These are phyloP conservation scores for Alternaria sp. DNA, from an alignment of 2,329 filamentous ascomycete genomes.

Conservation along the genomic window DNA sequence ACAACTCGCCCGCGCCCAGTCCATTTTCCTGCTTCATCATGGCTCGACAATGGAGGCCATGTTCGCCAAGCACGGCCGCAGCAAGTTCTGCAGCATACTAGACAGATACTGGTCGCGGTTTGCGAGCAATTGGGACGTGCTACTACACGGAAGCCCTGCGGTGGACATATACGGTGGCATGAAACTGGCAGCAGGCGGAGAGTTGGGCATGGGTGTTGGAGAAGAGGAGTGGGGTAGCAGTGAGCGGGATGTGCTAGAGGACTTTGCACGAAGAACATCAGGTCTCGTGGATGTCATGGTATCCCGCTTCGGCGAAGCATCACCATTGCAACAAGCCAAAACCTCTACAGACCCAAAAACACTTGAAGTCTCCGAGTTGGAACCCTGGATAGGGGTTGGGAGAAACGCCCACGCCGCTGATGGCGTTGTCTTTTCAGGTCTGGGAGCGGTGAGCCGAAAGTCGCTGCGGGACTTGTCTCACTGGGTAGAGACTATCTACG, in stretches of 20 bases:
- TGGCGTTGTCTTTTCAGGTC: constrained; percentile 85
- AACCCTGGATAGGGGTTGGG: constrained; percentile 79
- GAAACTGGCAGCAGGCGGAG: constrained; percentile 88
- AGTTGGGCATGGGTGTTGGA: constrained; percentile 91
- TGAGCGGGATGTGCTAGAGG: constrained; percentile 91
- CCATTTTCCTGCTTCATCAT: constrained; percentile 88
- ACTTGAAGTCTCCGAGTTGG: constrained; percentile 32
- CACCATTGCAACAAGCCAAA: constrained; percentile 40
- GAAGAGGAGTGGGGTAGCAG: constrained; percentile 95
- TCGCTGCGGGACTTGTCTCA: constrained; percentile 78
- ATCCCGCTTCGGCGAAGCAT: constrained; percentile 78
- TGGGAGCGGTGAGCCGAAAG: constrained; percentile 74
- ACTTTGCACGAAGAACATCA: constrained; percentile 79
- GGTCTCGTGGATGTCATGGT: constrained; percentile 90
- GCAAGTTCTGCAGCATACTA: constrained; percentile 76
- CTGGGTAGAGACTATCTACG: constrained; percentile 91
- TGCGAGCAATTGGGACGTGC: constrained; percentile 78
- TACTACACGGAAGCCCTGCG: constrained; percentile 88
- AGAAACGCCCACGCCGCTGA: constrained; percentile 75
- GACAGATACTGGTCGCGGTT: constrained; percentile 83
- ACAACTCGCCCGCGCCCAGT: constrained; percentile 84
- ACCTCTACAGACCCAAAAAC: constrained; percentile 36
- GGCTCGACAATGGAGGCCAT: constrained; percentile 76
- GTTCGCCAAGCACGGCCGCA: constrained; percentile 69
- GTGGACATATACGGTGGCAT: constrained; percentile 81